phyloP scores from a whole-genome alignment of 2,329 filamentous ascomycete genomes.

The Hansfordia pulvinata region DNA sequence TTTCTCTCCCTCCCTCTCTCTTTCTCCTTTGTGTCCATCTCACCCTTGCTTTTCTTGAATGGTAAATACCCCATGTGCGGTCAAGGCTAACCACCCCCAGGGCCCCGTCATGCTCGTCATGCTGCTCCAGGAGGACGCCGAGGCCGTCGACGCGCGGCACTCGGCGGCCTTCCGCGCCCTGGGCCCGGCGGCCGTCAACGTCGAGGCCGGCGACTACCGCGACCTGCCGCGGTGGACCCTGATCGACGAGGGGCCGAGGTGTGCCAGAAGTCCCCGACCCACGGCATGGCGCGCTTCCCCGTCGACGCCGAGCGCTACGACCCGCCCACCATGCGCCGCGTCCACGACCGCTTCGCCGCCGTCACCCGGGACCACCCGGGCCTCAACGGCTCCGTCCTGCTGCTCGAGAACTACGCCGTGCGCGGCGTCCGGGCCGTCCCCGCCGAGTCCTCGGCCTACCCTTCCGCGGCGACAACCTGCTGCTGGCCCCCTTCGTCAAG shows the following conservation, averaged over 20 bases:
- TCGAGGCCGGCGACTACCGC: background rate
- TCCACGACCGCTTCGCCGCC: background rate
- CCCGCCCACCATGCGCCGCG: background rate
- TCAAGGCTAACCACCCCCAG: background rate
- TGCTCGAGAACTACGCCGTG: slow-evolving; percentile 1
- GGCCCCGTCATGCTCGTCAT: background rate
- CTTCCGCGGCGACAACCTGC: background rate
- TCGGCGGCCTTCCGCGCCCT: background rate
- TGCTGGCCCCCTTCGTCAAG: slow-evolving; percentile 1
- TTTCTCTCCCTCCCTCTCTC: too few species aligned
- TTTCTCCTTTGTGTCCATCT: too few species aligned
- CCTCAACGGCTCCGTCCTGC: background rate
- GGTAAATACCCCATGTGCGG: too few species aligned
- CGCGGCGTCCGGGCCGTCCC: background rate
- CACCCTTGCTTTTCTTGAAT: too few species aligned
- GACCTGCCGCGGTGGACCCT: background rate
- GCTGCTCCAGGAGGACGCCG: background rate
- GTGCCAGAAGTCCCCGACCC: background rate
- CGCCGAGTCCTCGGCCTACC: background rate
- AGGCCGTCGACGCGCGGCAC: background rate
- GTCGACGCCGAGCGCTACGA: background rate
- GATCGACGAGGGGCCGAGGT: background rate
- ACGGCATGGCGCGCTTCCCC: background rate
- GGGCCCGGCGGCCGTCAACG: background rate
- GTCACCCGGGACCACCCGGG: background rate